Base-by-base conservation (phyloP, 1,284 basidiomycete genomes). In the Ganoderma multipileum region DNA sequence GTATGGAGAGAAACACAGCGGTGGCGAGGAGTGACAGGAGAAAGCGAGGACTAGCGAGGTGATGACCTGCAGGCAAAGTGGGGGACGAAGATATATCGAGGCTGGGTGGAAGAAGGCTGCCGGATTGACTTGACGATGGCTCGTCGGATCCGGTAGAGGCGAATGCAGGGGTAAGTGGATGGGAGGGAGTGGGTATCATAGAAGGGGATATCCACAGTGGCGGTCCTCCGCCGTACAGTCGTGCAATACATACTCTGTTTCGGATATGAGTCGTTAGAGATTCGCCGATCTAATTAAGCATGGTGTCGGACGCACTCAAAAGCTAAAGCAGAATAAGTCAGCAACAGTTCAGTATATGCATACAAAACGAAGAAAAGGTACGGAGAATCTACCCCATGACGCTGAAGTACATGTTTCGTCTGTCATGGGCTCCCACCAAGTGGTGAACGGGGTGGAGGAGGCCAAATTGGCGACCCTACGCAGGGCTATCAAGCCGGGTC, bases 21-120 rank as follows among this genome's bases (percentile, higher is more conserved):
- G 95, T 95, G 0, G 95, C 94, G 38, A 97, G 87, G 20, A 97
- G 86, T 6, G 95, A 96, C 14, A 97, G 85, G 2, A 98, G 86
- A 76, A 98, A 92, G 8, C 90, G 86, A 4, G 96, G 95, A 1
- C 91, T 90, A 0, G 92, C 93, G 0, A 91, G 89, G 67, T 96
- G 94, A 52, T 89, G 84, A 38, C 83, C 85, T 0, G 79, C 71
- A 30, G 91, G 89, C 18, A 79, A 74, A 8, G 79, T 75, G 11
- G 69, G 69, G 2, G 76, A 72, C 8, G 76, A 72, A 28, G 79
- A 72, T 52, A 72, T 66, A 57, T 71, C 71, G 23, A 72, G 69
- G 23, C 62, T 64, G 79, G 76, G 58, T 75, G 71, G 66, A 30
- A 71, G 81, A 75, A 57, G 23, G 68, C 36, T 52, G 4, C 69